Evolutionary conservation across 129 eudicot species (phyloP), one percentile per base, ranked within the genome.

Genomic region (Centrapalus pauciflorus): DNA sequence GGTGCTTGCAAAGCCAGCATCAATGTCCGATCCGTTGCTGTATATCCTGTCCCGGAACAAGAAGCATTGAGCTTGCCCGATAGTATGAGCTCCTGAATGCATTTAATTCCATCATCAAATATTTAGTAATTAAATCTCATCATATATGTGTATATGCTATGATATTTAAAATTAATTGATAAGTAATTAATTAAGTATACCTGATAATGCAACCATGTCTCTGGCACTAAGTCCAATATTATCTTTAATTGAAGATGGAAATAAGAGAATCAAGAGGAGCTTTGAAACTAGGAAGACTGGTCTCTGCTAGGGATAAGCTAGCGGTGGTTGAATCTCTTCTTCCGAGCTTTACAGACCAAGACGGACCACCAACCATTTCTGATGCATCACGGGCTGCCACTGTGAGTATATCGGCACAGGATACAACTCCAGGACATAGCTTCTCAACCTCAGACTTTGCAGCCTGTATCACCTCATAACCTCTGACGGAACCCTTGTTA

Each of bases 161-260:
- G 2, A 0, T 2, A 2, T 68, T 35, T 26, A 1, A 4, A 51
- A 3, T 16, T 6, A 16, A 23, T 37, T 5, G 20, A 20, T 61
- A 2, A 56, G 0, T 10, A 46, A 16, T 40, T n/a, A n/a, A n/a
- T n/a, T n/a, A n/a, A n/a, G n/a, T n/a, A n/a, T 49, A 82, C 88
- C 88, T 34, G 93, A 81, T 29, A 89, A 81, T 0, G 94, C 96
- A 5, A 78, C 80, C 96, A 89, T 85, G 80, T 89, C 96, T 0
- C 82, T 64, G 34, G 87, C 79, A 30, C 17, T 72, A 3, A 89
- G 90, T 26, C 85, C 87, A 8, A 76, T 76, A 74, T 71, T 66
- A 1, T n/a, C n/a, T n/a, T n/a, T n/a, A n/a, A n/a, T 56, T 8
- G 45, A 89, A 89, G 12, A 27, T 58, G 58, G 89, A 78, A 55